Percentiles rank a stretch among this genome's conserved stretches.
These are phyloP conservation scores for Escovopsis sp. DNA, from an alignment of 2,329 filamentous ascomycete genomes.

Conservation along the genomic window DNA sequence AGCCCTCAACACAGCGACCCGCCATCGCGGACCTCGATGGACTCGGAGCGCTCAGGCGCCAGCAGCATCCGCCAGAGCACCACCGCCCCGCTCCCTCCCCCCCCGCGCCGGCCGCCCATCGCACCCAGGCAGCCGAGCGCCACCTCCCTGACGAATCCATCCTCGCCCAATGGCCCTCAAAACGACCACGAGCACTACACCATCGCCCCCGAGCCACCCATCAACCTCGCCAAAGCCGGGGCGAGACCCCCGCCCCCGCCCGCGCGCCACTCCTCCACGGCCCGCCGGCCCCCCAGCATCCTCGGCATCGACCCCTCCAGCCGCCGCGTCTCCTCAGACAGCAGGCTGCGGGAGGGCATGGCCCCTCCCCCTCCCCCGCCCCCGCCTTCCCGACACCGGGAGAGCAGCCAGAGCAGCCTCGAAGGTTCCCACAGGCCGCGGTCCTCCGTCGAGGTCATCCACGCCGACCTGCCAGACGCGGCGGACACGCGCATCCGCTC, in stretches of 20 bases:
- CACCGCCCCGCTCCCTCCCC: slow-evolving; percentile 37
- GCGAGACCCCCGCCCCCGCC: slow-evolving; percentile 31
- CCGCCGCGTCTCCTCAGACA: slow-evolving; percentile 14
- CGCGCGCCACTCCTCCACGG: slow-evolving; percentile 26
- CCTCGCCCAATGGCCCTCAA: slow-evolving; percentile 6
- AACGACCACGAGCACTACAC: slow-evolving; percentile 7
- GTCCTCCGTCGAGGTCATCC: no score
- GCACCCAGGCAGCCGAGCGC: slow-evolving; percentile 17
- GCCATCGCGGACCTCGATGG: slow-evolving; percentile 32
- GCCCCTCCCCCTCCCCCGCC: slow-evolving; percentile 23
- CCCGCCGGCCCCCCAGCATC: slow-evolving; percentile 28
- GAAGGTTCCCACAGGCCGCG: slow-evolving; percentile 14
- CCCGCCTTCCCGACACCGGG: slow-evolving; percentile 27
- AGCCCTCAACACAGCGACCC: slow-evolving; percentile 21
- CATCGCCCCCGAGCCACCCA: slow-evolving; percentile 9
- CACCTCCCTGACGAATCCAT: slow-evolving; percentile 7
- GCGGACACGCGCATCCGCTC: no score
- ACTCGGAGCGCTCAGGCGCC: slow-evolving; percentile 33
- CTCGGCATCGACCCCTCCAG: slow-evolving; percentile 24
- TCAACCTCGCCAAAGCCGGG: background rate
- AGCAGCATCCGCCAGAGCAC: slow-evolving; percentile 29
- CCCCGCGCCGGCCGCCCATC: slow-evolving; percentile 34
- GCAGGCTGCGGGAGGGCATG: slow-evolving; percentile 15
- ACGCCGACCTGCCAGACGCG: no score
- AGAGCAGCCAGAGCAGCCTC: slow-evolving; percentile 29